Conservation (phyloP, 495 filamentous ascomycete genomes). For the Sabuloglossum arenarium region DNA sequence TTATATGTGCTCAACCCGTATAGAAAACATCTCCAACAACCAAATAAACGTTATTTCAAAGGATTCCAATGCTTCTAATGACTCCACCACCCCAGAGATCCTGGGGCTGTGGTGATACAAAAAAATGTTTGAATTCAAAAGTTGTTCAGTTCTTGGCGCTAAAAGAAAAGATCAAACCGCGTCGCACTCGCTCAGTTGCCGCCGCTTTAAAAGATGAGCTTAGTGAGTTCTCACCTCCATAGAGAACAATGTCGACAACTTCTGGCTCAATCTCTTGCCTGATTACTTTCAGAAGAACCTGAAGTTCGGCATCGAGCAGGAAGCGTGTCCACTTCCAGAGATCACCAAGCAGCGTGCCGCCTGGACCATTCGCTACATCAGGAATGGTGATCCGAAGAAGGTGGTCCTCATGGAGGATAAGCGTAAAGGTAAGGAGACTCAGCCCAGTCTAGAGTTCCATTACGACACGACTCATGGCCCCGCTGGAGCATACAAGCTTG, state of each 20-base stretch:
- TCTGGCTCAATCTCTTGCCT: neutral
- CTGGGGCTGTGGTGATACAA: too few species aligned
- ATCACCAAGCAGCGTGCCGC: neutral
- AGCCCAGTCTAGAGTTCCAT: constrained; percentile 2
- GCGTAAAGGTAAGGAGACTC: neutral
- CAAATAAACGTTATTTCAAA: too few species aligned
- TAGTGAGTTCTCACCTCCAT: too few species aligned
- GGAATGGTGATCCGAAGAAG: neutral
- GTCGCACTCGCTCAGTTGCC: too few species aligned
- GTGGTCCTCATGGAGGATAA: constrained; percentile 7
- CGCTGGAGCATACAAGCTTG: constrained; percentile 2
- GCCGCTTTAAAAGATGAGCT: too few species aligned
- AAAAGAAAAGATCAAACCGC: too few species aligned
- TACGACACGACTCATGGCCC: neutral
- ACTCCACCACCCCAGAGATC: too few species aligned
- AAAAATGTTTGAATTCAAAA: too few species aligned
- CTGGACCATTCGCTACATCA: neutral
- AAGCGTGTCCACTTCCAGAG: neutral
- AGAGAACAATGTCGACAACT: neutral
- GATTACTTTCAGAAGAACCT: neutral
- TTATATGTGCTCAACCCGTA: too few species aligned
- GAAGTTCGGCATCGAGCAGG: neutral
- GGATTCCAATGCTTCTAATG: too few species aligned
- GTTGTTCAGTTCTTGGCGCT: too few species aligned
- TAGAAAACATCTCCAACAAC: too few species aligned